Conservation (phyloP, 805 yeast genomes). For the Yarrowia yakushimensis region DNA sequence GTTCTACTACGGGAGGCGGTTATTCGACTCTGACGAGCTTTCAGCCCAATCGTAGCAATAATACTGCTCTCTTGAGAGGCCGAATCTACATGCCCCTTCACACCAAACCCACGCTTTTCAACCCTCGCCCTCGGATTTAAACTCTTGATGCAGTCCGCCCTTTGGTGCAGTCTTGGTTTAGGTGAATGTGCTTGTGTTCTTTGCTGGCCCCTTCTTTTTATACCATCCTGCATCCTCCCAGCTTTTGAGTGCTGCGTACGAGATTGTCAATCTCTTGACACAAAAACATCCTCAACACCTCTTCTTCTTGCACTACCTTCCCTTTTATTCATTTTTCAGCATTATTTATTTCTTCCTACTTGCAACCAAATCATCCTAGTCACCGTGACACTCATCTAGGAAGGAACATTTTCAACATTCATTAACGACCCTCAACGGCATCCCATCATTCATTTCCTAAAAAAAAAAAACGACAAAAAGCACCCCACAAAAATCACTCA, state of each 20-base stretch:
- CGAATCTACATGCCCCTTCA: constrained; percentile 3
- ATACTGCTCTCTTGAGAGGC: background rate
- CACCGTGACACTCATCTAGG: background rate
- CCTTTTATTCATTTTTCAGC: constrained; percentile 4
- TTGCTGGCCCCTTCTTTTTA: constrained; percentile 19
- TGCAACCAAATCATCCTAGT: background rate
- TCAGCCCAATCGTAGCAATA: background rate
- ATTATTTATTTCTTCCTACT: background rate
- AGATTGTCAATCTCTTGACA: constrained; percentile 20
- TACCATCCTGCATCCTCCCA: constrained; percentile 22
- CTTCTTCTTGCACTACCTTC: constrained; percentile 12
- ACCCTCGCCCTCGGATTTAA: constrained; percentile 17
- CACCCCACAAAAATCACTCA: background rate
- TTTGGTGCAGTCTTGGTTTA: constrained; percentile 21
- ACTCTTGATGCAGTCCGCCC: constrained; percentile 20
- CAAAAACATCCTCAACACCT: background rate
- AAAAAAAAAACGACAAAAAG: background rate
- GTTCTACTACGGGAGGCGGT: no score
- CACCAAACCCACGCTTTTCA: constrained; percentile 5
- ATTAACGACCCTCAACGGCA: constrained; percentile 16
- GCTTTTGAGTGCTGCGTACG: constrained; percentile 21
- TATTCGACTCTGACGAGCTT: no score
- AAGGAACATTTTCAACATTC: constrained; percentile 5
- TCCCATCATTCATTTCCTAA: background rate
- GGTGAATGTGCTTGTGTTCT: constrained; percentile 12